Evolutionary conservation across 768 basidiomycete genomes (phyloP), one percentile per base, ranked within the genome.

Genomic region (Pleurotus tuoliensis): DNA sequence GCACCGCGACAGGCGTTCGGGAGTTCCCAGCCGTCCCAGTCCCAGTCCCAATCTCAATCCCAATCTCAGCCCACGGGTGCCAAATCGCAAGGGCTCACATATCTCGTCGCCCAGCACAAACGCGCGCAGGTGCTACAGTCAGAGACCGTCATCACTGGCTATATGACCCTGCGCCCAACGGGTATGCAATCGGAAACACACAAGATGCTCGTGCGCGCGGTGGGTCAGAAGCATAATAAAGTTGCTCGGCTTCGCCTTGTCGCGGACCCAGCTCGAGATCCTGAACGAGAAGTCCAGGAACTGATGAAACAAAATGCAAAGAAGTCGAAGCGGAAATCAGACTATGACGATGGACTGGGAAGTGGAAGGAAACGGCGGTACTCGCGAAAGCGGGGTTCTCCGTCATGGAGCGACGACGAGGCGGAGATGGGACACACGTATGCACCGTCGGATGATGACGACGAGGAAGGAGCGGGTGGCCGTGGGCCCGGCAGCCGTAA

Each of bases 111-210:
- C 13, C 91, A 94, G 64, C 92, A 90, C 71, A 91, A 92, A 67
- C 83, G 87, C 45, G 87, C 89, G 2, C 85, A 88, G 61, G 86
- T 95, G 15, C 78, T 92, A n/a, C 93, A 95, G 69, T 81, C 90
- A 22, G 92, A 94, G 66, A 87, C 90, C 2, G 75, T 88, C 58
- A 77, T 94, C 56, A 89, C 90, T 2, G 93, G 93, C 40, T 84
- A 86, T 64, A 87, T 95, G 83, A 80, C 84, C 41, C 75, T 96
- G 58, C 86, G 88, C 2, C 94, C 94, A 2, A 90, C 91, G 3
- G 88, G 90, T 57, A 93, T 94, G 88, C 88, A 93, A 66, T 90
- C 88, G 4, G 88, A 90, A 69, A 91, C 91, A 12, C 93, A 96
- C 69, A 83, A 89, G 50, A 88, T 92, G 83, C 79, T 95, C 39